phyloP scores from a whole-genome alignment of 2,329 filamentous ascomycete species.

The Dactylellina haptotyla region DNA sequence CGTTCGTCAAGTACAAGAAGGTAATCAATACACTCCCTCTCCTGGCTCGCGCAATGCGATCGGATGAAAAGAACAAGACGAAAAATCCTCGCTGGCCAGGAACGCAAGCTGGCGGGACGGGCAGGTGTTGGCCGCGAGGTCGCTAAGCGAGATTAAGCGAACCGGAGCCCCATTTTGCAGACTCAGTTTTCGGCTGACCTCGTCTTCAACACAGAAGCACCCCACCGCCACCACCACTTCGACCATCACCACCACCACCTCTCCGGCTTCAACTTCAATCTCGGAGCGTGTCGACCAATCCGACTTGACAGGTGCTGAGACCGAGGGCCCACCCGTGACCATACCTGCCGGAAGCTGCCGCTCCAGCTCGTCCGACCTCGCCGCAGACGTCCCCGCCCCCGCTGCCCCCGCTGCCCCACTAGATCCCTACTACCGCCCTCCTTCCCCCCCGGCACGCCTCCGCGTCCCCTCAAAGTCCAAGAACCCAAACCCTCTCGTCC shows the following conservation, averaged over 20 bases:
- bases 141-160: constrained; percentile 48
- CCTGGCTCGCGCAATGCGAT: not conserved
- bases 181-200: no score
- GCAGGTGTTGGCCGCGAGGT: constrained; percentile 26
- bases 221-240: not conserved
- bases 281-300: no score
- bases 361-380: no score
- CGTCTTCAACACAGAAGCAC: constrained; percentile 8
- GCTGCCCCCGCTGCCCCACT: not conserved
- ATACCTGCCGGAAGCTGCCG: no score
- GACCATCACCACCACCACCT: not conserved
- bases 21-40: not conserved
- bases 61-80: not conserved
- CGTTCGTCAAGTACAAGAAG: constrained; percentile 22
- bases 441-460: not conserved
- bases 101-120: not conserved
- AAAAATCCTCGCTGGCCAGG: constrained; percentile 4
- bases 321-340: no score
- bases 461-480: not conserved
- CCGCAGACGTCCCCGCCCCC: not conserved
- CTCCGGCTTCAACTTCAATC: not conserved
- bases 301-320: no score
- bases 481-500: constrained; percentile 12
- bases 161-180: no score
- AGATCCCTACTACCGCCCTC: not conserved